These are phyloP conservation scores for Solidago caesia DNA, from an alignment of 129 eudicot genomes.

Conservation along the genomic window DNA sequence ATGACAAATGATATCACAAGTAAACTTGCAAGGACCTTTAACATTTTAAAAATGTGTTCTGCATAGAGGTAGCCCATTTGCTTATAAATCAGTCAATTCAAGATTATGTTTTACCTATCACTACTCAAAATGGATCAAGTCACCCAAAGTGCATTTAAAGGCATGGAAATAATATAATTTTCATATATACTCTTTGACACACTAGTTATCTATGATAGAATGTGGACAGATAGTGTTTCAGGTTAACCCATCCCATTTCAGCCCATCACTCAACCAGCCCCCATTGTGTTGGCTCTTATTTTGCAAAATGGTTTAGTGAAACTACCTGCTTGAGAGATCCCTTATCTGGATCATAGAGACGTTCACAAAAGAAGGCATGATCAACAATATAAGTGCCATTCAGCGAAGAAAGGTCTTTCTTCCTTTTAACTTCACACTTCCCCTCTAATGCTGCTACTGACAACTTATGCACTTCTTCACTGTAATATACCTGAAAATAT, in stretches of 20 bases:
- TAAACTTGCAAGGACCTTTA: background rate
- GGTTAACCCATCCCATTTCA: background rate
- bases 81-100: too few relatives aligned
- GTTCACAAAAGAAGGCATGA: conserved; percentile 58
- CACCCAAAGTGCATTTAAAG: background rate
- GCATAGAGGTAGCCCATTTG: background rate
- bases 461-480: conserved; percentile 41
- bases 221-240: background rate
- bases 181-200: too few relatives aligned
- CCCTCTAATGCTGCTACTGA: conserved; percentile 44
- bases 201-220: too few relatives aligned
- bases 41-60: background rate
- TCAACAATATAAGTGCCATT: conserved; percentile 38
- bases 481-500: conserved; percentile 52
- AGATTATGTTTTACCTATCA: too few relatives aligned
- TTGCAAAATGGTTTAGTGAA: conserved; percentile 3
- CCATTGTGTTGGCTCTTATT: background rate
- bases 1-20: background rate
- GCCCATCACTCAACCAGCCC: background rate
- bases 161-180: too few relatives aligned
- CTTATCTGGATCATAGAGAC: conserved; percentile 45
- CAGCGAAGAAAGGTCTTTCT: conserved; percentile 35
- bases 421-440: conserved; percentile 62
- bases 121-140: too few relatives aligned
- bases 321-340: conserved; percentile 65